These are phyloP conservation scores for Xerocomus brunneocitrinus DNA, from an alignment of 768 basidiomycete genomes.

Conservation along the genomic window DNA sequence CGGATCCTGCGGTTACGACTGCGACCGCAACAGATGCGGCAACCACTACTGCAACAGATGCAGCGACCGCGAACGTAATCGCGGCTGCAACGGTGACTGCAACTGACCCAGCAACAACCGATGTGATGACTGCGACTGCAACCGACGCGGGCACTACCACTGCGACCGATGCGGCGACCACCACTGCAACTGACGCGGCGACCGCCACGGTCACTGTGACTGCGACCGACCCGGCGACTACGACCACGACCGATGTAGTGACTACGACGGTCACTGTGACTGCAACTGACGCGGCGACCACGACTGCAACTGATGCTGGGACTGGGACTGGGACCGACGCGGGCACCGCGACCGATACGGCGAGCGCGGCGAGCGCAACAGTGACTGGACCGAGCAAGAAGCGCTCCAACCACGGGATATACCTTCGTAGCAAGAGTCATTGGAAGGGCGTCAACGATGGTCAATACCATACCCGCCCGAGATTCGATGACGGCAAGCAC, in stretches of 20 bases:
- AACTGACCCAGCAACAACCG: neutral
- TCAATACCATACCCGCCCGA: neutral
- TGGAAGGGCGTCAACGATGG: neutral
- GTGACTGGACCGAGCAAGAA: neutral
- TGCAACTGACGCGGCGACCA: no score
- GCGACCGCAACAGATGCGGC: neutral
- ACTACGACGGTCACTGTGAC: no score
- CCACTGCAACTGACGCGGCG: neutral
- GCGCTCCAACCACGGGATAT: neutral
- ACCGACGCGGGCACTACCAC: neutral
- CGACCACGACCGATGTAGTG: no score
- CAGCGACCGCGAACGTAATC: neutral
- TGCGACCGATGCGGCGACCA: no score
- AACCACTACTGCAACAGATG: neutral
- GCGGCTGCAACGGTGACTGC: neutral
- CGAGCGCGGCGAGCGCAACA: neutral
- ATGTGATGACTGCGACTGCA: neutral
- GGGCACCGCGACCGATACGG: neutral
- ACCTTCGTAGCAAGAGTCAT: neutral
- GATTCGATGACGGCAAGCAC: constrained; percentile 5
- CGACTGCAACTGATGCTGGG: no score
- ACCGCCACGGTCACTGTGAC: no score
- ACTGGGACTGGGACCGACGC: neutral
- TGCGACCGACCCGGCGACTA: no score
- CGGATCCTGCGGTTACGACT: neutral